Base-by-base conservation (phyloP, 2,329 filamentous ascomycete genomes). In the Aspergillus carbonarius region DNA sequence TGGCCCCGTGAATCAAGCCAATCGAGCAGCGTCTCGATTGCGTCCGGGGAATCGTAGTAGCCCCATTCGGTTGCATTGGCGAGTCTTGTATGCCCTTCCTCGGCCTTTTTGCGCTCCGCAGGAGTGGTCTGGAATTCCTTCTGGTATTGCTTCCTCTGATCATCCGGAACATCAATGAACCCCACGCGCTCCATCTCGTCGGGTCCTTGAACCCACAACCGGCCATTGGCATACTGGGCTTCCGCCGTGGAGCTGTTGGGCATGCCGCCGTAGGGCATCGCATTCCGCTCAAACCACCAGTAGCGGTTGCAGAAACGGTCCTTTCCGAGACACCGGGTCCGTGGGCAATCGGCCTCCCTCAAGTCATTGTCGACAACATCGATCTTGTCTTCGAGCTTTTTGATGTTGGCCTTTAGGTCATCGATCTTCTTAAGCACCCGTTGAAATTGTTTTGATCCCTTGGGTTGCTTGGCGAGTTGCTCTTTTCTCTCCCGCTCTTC, bases 211-310 rank as follows among this genome's bases (percentile, higher is more conserved):
- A 99, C 88, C 95, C 95, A 99, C 57, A 99, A 84, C 59, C 93
- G 91, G 8, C 92, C 95, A 72, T 98, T 99, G 40, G 93, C 93
- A 71, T 98, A 99, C 8, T 85, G 88, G 20, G 93, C 92, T 47
- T 87, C 82, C 1, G 92, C 90, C 1, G 93, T 98, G 15, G 93
- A 97, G 74, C 92, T 96, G 63, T 85, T 86, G 0, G 93, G 93
- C 56, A 97, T 82, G 4, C 95, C 95, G 32, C 84, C 92, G 69
- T 93, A 96, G 0, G 95, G 95, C 93, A 98, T 98, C 23, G 93
- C 95, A 70, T 98, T 99, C 62, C 93, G 89, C 77, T 99, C 95
- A 74, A 98, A 97, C 93, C 95, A 99, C 81, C 96, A 98, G 76
- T 98, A 99, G 55, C 93, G 87, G 76, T 99, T 98, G 87, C 93